Evolutionary conservation across 2,329 filamentous ascomycete genomes (phyloP), one percentile per base, ranked within the genome.

Genomic region (Pyrenochaeta sp.): DNA sequence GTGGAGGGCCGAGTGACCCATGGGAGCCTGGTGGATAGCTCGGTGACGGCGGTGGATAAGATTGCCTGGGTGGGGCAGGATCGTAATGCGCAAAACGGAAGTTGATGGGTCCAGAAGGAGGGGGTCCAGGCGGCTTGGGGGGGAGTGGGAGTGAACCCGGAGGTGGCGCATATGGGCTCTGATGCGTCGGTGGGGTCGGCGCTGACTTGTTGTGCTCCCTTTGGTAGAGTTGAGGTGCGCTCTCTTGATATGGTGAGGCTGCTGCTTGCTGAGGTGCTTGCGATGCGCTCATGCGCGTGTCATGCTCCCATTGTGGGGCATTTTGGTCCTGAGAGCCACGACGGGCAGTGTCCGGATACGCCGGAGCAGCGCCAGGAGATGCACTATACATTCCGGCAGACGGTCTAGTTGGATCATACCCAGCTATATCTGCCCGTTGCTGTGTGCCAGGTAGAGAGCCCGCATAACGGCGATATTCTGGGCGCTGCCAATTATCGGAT

Each of bases 81-180:
- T 75, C 73, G 47, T 77, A 76, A 51, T 75, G 72, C 28, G 73
- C 73, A 44, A 76, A 77, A 28, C 73, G 73, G 51, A 68, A 77
- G 58, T 73, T 76, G 43, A 72, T 65, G 19, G 69, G 66, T 9
- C 54, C 53, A 37, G 63, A 63, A 36, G 72, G 67, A 36, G 66
- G 65, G 22, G 72, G 68, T 19, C 67, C 70, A 42, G 72, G 65
- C n/a, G 73, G 68, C 25, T 75, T 74, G 22, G 70, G 62, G 10
- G 71, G 70, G n/a, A 74, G 59, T 34, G 71, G 54, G 12, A 66
- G 55, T 13, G 64, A 61, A 27, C 58, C 61, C 46, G 58, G 57
- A 28, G 68, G 64, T n/a, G 66, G 64, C 36, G 68, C 64, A 56
- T 76, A 76, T 32, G 72, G 72, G 48, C 72, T 76, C 37, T 75